Base-by-base conservation (phyloP, 177 flowering plant genomes). In the Telopea speciosissima region DNA sequence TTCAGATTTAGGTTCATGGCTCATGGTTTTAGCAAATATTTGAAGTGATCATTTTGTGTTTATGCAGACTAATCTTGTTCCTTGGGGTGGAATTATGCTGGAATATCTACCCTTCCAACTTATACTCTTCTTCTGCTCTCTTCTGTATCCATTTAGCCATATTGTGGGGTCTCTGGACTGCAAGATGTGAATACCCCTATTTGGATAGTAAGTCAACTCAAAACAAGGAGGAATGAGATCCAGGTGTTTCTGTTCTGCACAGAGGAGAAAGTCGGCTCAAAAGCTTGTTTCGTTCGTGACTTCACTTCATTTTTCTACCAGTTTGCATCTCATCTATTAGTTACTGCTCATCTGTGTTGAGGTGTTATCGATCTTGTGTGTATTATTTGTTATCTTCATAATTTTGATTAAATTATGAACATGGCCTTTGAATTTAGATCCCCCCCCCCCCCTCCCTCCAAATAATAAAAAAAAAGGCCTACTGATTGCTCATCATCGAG, bases 61-160 rank as follows among this genome's bases (percentile, higher is more conserved):
- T 65, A 72, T 81, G 84, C 92, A 93, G 97, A 42, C 22, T 93
- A 70, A 40, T 87, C 25, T 69, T 91, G 87, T 89, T 93, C 75
- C 63, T 74, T 31, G 90, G 82, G 42, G 89, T 89, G 67, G 98
- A 93, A 79, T 21, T 84, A 14, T 94, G 98, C 83, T 94, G 98
- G 98, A 94, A 94, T 70, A 72, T 92, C 22, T 90, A 77, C 69
- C 98, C 98, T 17, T 94, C 97, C 25, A 90, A 74, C 59, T 8
- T 59, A 0, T 87, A 80, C 62, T 89, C 97, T 25, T 94, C 98
- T 8, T 68, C 70, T 40, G 24, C 85, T 60, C 93, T 94, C 71
- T 83, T 89, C 5, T 75, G 80, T 68, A 79, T 86, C 70, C 97
- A 90, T 83, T 68, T 87, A 63, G 69, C 79, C 19, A 85, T 90